Evolutionary conservation across 352 stramenopile species (phyloP).

Genomic region (Pseudoperonospora humuli): DNA sequence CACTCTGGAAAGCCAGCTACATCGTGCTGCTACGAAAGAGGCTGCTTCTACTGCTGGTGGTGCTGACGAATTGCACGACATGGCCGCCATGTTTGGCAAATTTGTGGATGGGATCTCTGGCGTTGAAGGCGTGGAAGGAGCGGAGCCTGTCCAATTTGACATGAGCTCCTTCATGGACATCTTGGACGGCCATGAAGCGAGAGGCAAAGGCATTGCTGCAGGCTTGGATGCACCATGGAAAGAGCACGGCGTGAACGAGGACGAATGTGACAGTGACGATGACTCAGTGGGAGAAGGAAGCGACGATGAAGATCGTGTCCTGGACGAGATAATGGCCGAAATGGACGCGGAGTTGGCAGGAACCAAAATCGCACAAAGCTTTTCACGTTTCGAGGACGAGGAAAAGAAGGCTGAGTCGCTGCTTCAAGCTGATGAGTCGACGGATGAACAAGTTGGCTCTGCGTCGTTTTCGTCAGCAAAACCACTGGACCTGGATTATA

Average conservation of each 20-base stretch:
- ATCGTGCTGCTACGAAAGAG: conserved; percentile 16
- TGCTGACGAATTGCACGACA: conserved; percentile 55
- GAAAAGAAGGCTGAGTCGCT: conserved; percentile 1
- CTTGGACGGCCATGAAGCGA: conserved; percentile 25
- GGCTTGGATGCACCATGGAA: conserved; percentile 14
- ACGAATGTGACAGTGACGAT: conserved; percentile 28
- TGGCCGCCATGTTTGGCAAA: conserved; percentile 68
- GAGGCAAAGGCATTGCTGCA: background rate
- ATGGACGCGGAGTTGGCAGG: conserved; percentile 63
- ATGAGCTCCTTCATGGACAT: conserved; percentile 63
- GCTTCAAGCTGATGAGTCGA: conserved; percentile 4
- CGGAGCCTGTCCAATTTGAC: conserved; percentile 53
- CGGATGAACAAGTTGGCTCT: conserved; percentile 6
- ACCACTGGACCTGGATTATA: conserved; percentile 72
- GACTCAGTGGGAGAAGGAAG: conserved; percentile 17
- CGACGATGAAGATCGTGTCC: conserved; percentile 29
- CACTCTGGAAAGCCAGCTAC: conserved; percentile 58
- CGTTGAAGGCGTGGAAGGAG: conserved; percentile 57
- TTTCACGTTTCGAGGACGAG: conserved; percentile 24
- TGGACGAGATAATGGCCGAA: conserved; percentile 59
- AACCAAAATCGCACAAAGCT: conserved; percentile 54
- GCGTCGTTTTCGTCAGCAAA: conserved; percentile 25
- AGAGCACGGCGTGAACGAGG: conserved; percentile 22
- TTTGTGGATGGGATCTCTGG: conserved; percentile 60
- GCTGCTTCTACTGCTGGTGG: conserved; percentile 17